Evolutionary conservation across 345 rosid genomes (phyloP).

Genomic region (Euclidium syriacum): DNA sequence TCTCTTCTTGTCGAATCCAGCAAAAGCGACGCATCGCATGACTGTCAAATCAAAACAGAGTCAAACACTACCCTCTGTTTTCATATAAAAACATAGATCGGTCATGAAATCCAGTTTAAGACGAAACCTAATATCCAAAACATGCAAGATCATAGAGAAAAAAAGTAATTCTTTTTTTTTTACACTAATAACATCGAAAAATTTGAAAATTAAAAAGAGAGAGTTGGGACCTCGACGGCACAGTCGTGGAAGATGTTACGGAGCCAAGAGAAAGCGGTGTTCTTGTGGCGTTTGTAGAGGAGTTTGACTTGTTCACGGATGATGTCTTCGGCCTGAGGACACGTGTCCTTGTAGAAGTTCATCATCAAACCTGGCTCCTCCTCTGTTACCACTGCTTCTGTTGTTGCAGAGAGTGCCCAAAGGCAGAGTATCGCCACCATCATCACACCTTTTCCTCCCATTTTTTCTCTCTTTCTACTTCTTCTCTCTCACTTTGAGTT

Average conservation of each 20-base stretch:
- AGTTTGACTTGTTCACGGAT: slow-evolving; percentile 84
- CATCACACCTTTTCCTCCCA: slow-evolving; percentile 47
- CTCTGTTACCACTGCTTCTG: slow-evolving; percentile 42
- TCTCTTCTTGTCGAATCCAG: slow-evolving; percentile 92
- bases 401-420: slow-evolving; percentile 44
- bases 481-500: slow-evolving; percentile 16
- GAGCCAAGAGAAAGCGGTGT: slow-evolving; percentile 99
- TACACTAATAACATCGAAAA: not conserved
- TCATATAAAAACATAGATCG: not conserved
- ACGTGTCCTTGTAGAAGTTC: slow-evolving; percentile 81
- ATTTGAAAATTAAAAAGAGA: not conserved
- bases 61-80: not conserved
- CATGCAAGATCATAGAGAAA: not conserved
- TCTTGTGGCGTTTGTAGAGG: slow-evolving; percentile 98
- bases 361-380: slow-evolving; percentile 60
- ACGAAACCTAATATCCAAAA: not conserved
- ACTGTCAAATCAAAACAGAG: slow-evolving; percentile 33
- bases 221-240: slow-evolving; percentile 60
- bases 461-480: slow-evolving; percentile 17
- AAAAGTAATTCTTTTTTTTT: too few species aligned
- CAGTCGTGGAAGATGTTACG: slow-evolving; percentile 99
- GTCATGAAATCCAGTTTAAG: not conserved
- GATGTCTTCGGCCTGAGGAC: slow-evolving; percentile 96
- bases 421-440: slow-evolving; percentile 36
- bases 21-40: slow-evolving; percentile 94